phyloP scores from a whole-genome alignment of 345 rosid species.

The Eucalyptus urophylla region DNA sequence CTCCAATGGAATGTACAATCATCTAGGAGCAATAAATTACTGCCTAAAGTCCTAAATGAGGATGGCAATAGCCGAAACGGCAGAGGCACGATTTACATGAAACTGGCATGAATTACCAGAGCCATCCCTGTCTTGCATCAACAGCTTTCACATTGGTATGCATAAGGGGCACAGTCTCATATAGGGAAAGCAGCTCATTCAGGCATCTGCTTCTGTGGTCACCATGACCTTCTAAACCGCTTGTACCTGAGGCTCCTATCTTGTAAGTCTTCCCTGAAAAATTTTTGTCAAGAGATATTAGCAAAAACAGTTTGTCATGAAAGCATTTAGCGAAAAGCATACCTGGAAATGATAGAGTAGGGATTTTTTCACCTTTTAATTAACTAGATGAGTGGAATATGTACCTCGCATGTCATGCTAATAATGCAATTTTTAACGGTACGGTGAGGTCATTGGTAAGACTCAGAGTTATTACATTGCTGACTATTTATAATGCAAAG shows the following conservation, averaged over 20 bases:
- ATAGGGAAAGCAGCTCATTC: slow-evolving; percentile 2
- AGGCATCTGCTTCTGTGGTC: slow-evolving; percentile 2
- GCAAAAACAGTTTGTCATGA: background rate
- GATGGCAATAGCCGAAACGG: background rate
- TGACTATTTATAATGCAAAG: background rate
- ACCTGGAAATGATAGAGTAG: background rate
- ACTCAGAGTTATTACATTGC: background rate
- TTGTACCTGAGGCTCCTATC: slow-evolving; percentile 7
- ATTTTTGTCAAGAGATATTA: background rate
- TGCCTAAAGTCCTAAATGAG: background rate
- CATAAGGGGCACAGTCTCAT: background rate
- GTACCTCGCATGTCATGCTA: background rate
- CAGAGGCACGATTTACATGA: background rate
- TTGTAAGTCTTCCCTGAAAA: slow-evolving; percentile 10
- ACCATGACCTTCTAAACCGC: background rate
- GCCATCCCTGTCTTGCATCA: background rate
- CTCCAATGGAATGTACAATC: background rate
- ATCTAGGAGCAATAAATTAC: background rate
- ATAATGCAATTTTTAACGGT: background rate
- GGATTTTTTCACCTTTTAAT: background rate
- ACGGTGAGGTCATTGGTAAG: background rate
- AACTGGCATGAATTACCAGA: background rate
- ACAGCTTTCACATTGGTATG: slow-evolving; percentile 6
- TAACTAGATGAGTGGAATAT: background rate
- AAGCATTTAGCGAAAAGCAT: background rate